Percentiles rank a stretch among this genome's conserved stretches.
Conservation (phyloP, 805 yeast genomes). For the Schwanniomyces polymorphus region DNA sequence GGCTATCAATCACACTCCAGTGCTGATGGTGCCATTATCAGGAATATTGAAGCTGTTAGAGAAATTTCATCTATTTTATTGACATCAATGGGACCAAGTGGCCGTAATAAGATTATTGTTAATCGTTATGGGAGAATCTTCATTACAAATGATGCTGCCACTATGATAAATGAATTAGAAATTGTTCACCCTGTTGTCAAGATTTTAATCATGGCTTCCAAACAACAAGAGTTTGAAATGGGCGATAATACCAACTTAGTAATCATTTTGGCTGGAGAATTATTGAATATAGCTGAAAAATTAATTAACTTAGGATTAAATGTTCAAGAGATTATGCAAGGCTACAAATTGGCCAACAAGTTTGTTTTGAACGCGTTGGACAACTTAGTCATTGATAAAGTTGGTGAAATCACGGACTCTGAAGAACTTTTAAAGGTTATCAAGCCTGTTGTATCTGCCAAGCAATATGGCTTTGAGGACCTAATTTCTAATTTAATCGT, state of each 20-base stretch:
- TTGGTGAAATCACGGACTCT: conserved; percentile 55
- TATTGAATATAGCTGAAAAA: conserved; percentile 83
- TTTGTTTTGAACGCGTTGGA: conserved; percentile 71
- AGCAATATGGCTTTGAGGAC: conserved; percentile 89
- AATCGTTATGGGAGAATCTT: conserved; percentile 83
- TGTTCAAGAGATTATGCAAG: conserved; percentile 90
- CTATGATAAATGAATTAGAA: conserved; percentile 89
- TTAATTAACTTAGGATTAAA: conserved; percentile 81
- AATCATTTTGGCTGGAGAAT: conserved; percentile 88
- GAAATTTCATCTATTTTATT: conserved; percentile 90
- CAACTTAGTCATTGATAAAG: conserved; percentile 57
- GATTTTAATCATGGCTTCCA: conserved; percentile 91
- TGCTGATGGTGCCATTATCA: conserved; percentile 91
- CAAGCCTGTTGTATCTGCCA: conserved; percentile 87
- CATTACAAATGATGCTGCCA: conserved; percentile 96
- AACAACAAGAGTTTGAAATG: conserved; percentile 96
- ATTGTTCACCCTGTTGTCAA: conserved; percentile 98
- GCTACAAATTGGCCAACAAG: conserved; percentile 84
- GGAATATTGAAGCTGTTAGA: conserved; percentile 92
- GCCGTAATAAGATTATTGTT: conserved; percentile 93
- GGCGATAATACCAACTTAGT: conserved; percentile 96
- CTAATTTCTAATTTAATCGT: conserved; percentile 73
- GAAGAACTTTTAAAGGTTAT: conserved; percentile 68
- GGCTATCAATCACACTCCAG: conserved; percentile 86
- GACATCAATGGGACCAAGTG: conserved; percentile 97